Conservation (phyloP, 208 protist species). For the Balamuthia mandrillaris region DNA sequence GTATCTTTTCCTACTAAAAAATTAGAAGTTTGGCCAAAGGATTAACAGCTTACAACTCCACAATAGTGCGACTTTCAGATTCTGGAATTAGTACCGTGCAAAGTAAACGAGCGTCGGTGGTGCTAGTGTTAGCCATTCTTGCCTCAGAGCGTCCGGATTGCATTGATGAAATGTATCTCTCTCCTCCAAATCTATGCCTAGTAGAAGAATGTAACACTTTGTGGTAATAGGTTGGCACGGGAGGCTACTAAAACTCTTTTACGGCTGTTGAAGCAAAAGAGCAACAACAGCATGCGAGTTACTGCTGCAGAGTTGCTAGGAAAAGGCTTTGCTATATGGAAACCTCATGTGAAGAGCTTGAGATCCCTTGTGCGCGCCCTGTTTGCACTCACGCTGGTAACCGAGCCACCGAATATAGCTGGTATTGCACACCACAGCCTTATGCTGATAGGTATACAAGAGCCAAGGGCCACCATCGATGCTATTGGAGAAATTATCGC, state of each 20-base stretch:
- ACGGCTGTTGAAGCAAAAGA: neutral
- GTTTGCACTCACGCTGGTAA: neutral
- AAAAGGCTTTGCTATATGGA: neutral
- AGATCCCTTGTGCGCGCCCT: slow-evolving; percentile 3
- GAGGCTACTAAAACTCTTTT: neutral
- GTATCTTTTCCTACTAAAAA: neutral
- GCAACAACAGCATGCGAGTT: neutral
- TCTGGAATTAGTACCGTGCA: too few relatives aligned
- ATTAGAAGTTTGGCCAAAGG: too few relatives aligned
- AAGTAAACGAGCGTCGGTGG: too few relatives aligned
- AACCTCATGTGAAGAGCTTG: neutral
- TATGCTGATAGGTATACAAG: neutral
- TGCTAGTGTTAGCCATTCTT: too few relatives aligned
- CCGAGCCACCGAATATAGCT: neutral
- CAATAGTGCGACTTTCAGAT: too few relatives aligned
- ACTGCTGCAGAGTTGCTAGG: slow-evolving; percentile 17
- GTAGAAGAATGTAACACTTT: too few relatives aligned
- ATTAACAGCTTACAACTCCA: too few relatives aligned
- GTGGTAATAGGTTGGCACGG: too few relatives aligned
- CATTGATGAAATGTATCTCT: too few relatives aligned
- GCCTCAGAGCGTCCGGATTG: too few relatives aligned
- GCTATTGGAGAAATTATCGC: neutral
- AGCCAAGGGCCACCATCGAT: neutral
- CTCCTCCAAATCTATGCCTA: too few relatives aligned
- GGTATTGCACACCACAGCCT: neutral